These are phyloP conservation scores for Calonectria honghensis DNA, from an alignment of 2,329 filamentous ascomycete species.

Conservation along the genomic window DNA sequence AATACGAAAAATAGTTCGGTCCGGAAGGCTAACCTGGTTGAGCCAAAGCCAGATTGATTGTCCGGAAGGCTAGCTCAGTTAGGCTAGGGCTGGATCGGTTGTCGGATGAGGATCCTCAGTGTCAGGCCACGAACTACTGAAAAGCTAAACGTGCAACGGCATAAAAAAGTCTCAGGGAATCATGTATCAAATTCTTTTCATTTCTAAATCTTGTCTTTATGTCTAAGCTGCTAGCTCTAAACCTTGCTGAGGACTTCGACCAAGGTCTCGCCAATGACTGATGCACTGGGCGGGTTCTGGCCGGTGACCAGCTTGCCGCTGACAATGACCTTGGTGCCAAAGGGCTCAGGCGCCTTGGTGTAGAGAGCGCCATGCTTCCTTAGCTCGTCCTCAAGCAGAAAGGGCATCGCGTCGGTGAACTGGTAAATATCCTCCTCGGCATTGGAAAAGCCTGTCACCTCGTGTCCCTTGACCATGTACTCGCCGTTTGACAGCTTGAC, in stretches of 20 bases:
- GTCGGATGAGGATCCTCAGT: background rate
- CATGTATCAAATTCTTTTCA: background rate
- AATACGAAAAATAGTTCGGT: background rate
- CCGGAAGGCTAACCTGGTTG: no score
- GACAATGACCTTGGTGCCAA: constrained; percentile 68
- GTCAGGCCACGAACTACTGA: background rate
- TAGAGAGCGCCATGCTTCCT: constrained; percentile 70
- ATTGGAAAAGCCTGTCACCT: constrained; percentile 33
- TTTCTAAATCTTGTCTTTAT: background rate
- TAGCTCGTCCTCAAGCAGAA: constrained; percentile 73
- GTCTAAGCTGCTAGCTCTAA: background rate
- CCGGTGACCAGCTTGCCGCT: constrained; percentile 70
- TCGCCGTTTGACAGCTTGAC: constrained; percentile 25
- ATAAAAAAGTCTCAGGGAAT: background rate
- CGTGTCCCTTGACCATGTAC: constrained; percentile 19
- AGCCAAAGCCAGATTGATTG: no score
- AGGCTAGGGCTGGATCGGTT: background rate
- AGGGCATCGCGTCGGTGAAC: constrained; percentile 72
- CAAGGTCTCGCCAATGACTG: background rate
- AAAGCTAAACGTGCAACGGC: background rate
- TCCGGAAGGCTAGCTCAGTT: background rate
- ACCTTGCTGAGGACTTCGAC: background rate
- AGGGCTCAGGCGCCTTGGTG: constrained; percentile 71
- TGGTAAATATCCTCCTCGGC: constrained; percentile 59
- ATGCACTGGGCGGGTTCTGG: constrained; percentile 73